Base-by-base conservation (phyloP, 345 rosid species). In the Pistacia vera region DNA sequence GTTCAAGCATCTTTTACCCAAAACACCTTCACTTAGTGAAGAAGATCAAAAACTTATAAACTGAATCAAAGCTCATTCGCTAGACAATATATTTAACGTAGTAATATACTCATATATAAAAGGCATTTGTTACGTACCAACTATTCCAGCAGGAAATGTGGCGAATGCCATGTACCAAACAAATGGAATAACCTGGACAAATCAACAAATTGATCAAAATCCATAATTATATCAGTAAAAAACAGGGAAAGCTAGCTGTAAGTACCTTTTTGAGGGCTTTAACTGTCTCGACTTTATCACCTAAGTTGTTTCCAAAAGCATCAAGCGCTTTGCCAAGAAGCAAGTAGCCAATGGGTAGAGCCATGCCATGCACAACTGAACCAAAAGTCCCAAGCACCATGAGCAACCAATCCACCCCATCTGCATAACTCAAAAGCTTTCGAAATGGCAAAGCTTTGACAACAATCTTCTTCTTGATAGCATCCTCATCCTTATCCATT, bases 161-260 rank as follows among this genome's bases (percentile, higher is more conserved):
- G 94, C 94, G 5, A 84, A 17, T 60, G 90, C 90, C 90, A 88
- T 90, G 85, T 88, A 90, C 86, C 88, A 88, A 76, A 90, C 94
- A 36, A 28, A 90, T 12, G 94, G 94, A 77, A 90, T 63, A 75
- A 87, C 86, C 94, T 87, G 83, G 41, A 57, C 13, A 73, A 18
- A 77, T 25, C 12, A 30, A 7, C 17, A 25, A 33, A 54, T 16
- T 54, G 55, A 51, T 51, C 17, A 11, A 14, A 11, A 11, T 51
- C 55, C 12, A 14, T 35, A 3, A 38, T 38, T 38, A 38, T 38
- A 38, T 38, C 41, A 38, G 46, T 41, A 41, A 41, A 41, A 41
- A 41, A 12, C 16, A 1, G 9, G 55, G 35, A 54, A 36, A 41
- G 46, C 46, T 41, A 41, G 46, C 46, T 11, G 8, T 2, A 66